phyloP scores from a whole-genome alignment of 306 rosid species.

The Morella rubra region DNA sequence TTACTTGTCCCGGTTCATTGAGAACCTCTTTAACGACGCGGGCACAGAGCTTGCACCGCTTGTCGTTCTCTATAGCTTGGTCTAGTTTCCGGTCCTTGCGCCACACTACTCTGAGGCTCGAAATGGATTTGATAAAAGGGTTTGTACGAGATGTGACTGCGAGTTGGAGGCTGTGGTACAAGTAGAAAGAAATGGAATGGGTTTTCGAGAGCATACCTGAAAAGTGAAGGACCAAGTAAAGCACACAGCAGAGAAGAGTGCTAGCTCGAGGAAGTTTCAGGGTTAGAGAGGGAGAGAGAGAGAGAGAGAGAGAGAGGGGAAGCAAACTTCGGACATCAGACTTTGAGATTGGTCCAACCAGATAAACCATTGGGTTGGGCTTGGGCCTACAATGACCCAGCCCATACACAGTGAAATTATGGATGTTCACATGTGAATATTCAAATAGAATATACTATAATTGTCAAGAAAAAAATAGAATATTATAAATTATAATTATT shows the following conservation, averaged over 20 bases:
- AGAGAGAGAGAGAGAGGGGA: background rate
- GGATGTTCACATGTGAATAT: too few relatives aligned
- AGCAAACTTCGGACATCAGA: background rate
- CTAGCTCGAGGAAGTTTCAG: background rate
- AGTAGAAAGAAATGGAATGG: slow-evolving; percentile 21
- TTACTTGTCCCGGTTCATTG: slow-evolving; percentile 59
- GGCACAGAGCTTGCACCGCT: slow-evolving; percentile 53
- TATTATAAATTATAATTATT: too few relatives aligned
- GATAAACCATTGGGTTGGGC: background rate
- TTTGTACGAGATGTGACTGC: background rate
- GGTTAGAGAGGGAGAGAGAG: background rate
- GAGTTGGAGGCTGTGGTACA: slow-evolving; percentile 12
- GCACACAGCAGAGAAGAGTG: background rate
- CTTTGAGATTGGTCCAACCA: background rate
- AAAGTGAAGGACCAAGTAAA: background rate
- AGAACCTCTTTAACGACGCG: slow-evolving; percentile 66
- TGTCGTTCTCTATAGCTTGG: slow-evolving; percentile 68
- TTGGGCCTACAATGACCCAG: too few relatives aligned
- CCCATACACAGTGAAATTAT: too few relatives aligned
- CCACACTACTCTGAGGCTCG: slow-evolving; percentile 83
- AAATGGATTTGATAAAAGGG: slow-evolving; percentile 40
- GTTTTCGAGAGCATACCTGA: slow-evolving; percentile 46
- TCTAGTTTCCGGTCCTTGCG: slow-evolving; percentile 73
- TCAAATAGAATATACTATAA: too few relatives aligned
- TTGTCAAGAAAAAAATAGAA: too few relatives aligned